These are phyloP conservation scores for Leccinellum luteum DNA, from an alignment of 768 basidiomycete genomes.

Conservation along the genomic window DNA sequence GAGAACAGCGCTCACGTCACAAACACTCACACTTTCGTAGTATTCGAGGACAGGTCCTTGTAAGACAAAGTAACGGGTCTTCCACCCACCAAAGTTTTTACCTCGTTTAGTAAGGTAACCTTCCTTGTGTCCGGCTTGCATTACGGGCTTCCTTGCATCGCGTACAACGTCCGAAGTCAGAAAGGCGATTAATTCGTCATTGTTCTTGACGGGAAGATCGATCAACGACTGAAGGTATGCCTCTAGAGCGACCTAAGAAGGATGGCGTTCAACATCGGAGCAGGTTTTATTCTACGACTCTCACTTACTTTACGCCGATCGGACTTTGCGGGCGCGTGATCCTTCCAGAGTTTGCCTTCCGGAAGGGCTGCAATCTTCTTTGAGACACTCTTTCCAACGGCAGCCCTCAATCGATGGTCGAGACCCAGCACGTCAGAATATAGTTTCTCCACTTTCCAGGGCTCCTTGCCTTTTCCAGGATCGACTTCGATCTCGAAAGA, in stretches of 20 bases:
- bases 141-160: slow-evolving; percentile 70
- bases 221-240: slow-evolving; percentile 84
- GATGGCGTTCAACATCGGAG: slow-evolving; percentile 8
- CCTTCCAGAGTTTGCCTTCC: slow-evolving; percentile 93
- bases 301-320: slow-evolving; percentile 88
- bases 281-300: not conserved
- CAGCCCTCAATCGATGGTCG: slow-evolving; percentile 69
- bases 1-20: slow-evolving; percentile 4
- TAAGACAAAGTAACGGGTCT: slow-evolving; percentile 91
- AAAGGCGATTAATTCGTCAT: slow-evolving; percentile 88
- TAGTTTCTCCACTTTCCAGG: slow-evolving; percentile 88
- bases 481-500: slow-evolving; percentile 81
- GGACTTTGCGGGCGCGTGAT: slow-evolving; percentile 94
- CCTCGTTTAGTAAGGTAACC: slow-evolving; percentile 95
- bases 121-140: slow-evolving; percentile 84
- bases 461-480: slow-evolving; percentile 66
- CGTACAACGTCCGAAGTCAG: slow-evolving; percentile 87
- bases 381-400: slow-evolving; percentile 57
- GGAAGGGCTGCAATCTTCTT: slow-evolving; percentile 83
- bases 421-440: slow-evolving; percentile 90
- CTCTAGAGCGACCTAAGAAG: slow-evolving; percentile 66
- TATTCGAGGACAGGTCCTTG: slow-evolving; percentile 91
- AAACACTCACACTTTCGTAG: slow-evolving; percentile 84
- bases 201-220: slow-evolving; percentile 78
- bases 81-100: slow-evolving; percentile 98